Percentiles rank a stretch among this genome's conserved stretches.
These are phyloP conservation scores for Rhizopogon vulgaris DNA, from an alignment of 768 basidiomycete species.

Conservation along the genomic window DNA sequence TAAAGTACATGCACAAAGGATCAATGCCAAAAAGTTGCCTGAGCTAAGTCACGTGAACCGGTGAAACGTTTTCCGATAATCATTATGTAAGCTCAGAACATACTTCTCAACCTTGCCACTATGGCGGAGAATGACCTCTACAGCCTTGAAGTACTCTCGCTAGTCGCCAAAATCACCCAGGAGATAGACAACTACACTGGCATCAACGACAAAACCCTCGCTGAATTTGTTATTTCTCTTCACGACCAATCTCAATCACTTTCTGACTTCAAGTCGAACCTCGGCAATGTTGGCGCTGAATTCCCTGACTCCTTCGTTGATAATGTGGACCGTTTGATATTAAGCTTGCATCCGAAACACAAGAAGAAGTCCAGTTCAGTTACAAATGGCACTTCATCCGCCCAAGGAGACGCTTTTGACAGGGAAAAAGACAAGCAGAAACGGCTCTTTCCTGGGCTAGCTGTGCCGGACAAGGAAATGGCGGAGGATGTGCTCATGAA, in stretches of 20 bases:
- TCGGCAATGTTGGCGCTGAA: constrained; percentile 70
- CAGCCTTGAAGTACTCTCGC: constrained; percentile 87
- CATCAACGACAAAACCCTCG: constrained; percentile 85
- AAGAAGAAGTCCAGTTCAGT: constrained; percentile 54
- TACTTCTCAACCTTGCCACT: constrained; percentile 5
- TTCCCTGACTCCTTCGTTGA: constrained; percentile 90
- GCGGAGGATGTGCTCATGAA: constrained; percentile 78
- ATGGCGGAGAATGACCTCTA: constrained; percentile 79
- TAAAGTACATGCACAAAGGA: no score
- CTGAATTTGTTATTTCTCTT: constrained; percentile 90
- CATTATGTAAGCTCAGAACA: constrained; percentile 3
- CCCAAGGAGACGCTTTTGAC: constrained; percentile 24
- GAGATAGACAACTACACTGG: constrained; percentile 87
- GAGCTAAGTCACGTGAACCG: no score
- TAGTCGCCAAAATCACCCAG: constrained; percentile 87
- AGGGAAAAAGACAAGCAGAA: constrained; percentile 70
- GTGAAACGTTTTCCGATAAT: background rate
- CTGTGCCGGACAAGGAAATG: constrained; percentile 65
- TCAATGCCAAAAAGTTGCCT: no score
- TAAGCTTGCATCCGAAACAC: constrained; percentile 93
- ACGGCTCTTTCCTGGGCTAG: constrained; percentile 87
- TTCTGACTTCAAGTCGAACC: constrained; percentile 73
- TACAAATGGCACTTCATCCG: constrained; percentile 25
- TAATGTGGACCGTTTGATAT: constrained; percentile 90
- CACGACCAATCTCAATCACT: constrained; percentile 81